Base-by-base conservation (phyloP, 352 stramenopile species). In the Pelagophyceae sp. region DNA sequence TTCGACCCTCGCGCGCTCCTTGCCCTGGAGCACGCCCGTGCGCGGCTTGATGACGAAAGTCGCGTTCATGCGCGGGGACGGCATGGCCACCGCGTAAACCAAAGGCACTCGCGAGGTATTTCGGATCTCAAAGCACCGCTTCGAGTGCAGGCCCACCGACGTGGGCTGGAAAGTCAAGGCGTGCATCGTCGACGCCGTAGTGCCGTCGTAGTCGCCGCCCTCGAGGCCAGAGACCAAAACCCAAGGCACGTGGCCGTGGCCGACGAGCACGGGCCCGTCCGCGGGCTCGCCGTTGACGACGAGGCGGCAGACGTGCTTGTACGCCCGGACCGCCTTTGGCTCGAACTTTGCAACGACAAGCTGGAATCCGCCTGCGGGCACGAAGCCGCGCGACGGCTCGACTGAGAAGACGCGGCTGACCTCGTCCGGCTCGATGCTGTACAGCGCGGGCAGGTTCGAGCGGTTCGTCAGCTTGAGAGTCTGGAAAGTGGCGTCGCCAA, bases 401-500 rank as follows among this genome's bases (percentile, higher is more conserved):
- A 91, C 93, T 29, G 60, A 77, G 72, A 95, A 96, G 0, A 87
- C 76, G 38, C 83, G 76, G n/a, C n/a, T n/a, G 38, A 81, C 82
- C 31, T 84, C 79, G 78, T 95, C 90, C 33, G 82, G 45, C 5
- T 86, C 79, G 80, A 96, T 92, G 0, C 72, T 45, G 82, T 97
- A 97, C 17, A 93, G 74, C 23, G 89, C 90, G 0, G 92, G 92
- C 0, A 92, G 94, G 76, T 96, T 91, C 61, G 90, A 90, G 0
- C 83, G 78, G 81, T 97, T 97, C 17, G 90, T 83, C 6, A 97
- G 80, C 38, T 89, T 79, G 37, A 96, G 81, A 1, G 89, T 96
- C 78, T 96, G 89, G 72, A 94, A 96, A 6, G 94, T 88, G 32
- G 82, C 85, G 77, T 96, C 92, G 23, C 92, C 91, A 6, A 96